Base-by-base conservation (phyloP, 495 filamentous ascomycete species). In the Podospora bellae-mahoneyi region DNA sequence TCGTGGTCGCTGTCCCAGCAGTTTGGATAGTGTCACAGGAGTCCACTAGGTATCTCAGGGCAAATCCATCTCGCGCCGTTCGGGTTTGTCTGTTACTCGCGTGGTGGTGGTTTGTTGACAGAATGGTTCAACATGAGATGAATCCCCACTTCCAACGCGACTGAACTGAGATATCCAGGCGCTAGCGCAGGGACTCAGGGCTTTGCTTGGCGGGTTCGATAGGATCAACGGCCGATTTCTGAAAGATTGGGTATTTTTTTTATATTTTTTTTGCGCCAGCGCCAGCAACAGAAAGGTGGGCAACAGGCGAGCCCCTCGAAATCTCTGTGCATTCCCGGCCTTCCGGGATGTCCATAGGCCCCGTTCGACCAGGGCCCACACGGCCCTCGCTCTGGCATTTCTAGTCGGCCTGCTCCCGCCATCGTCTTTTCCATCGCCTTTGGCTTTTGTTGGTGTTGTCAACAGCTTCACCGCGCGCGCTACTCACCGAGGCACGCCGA, bases 391-490 rank as follows among this genome's bases (percentile, higher is more conserved):
- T 58, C 55, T 26, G 26, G n/a, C 55, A 19, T 58, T 58, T 58
- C 55, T 58, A 58, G n/a, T 58, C 55, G 2, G 15, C 39, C 15
- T 16, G 2, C 7, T 20, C 55, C 55, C 55, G 55, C 55, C 55
- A 58, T 58, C 53, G 18, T 32, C 61, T 66, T 69, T 63, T 64
- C 58, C 56, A 20, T 39, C 65, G 23, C 23, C 57, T 53, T 23
- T 63, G 7, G 20, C 18, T 55, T 53, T 64, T 54, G 54, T 28
- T 28, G 48, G 48, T 53, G 53, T 19, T 60, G 20, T 27, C 57
- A 19, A 10, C 63, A 26, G 6, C 60, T 23, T 48, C 20, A 30
- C 16, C 26, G 23, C 54, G 58, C 63, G 30, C 30, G 54, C 1
- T 59, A 56, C 39, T 32, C 5, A 23, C 28, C 23, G 23, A 23